phyloP scores from a whole-genome alignment of 257 asterid genomes.

The Nicotiana otophora region DNA sequence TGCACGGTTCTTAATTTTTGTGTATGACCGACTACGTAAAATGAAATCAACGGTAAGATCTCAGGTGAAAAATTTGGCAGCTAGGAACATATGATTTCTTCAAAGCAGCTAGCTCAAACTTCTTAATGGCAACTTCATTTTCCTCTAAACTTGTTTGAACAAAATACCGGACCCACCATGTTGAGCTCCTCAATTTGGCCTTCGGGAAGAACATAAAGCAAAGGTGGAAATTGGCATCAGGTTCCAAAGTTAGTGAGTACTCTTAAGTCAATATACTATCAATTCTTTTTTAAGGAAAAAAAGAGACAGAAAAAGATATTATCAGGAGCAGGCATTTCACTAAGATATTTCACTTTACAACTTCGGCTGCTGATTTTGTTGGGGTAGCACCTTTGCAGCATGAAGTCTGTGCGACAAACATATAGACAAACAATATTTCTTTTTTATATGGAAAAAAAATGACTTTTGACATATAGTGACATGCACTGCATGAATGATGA shows the following conservation, averaged over 20 bases:
- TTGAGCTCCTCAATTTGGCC: constrained; percentile 65
- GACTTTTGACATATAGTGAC: not conserved
- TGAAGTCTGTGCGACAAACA: not conserved
- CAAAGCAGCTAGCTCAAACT: constrained; percentile 57
- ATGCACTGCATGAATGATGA: not conserved
- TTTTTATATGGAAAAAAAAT: not conserved
- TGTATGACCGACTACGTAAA: not conserved
- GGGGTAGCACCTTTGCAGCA: not conserved
- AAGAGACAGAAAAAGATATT: not conserved
- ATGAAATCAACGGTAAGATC: constrained; percentile 40
- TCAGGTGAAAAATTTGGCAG: constrained; percentile 79
- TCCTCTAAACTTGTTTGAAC: constrained; percentile 71
- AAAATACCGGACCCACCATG: constrained; percentile 71
- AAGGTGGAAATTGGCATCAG: not conserved
- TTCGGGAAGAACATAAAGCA: constrained; percentile 5
- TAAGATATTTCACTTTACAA: not conserved
- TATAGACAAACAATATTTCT: not conserved
- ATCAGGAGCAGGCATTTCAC: not conserved
- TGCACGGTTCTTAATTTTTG: not conserved
- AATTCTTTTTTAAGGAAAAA: not conserved
- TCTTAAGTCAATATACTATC: not conserved
- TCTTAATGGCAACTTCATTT: constrained; percentile 54
- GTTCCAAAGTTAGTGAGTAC: not conserved
- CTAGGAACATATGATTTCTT: constrained; percentile 39
- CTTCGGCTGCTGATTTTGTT: not conserved